Evolutionary conservation across 495 filamentous ascomycete genomes (phyloP), one percentile per base, ranked within the genome.

Genomic region (Penicillium longicatenatum): DNA sequence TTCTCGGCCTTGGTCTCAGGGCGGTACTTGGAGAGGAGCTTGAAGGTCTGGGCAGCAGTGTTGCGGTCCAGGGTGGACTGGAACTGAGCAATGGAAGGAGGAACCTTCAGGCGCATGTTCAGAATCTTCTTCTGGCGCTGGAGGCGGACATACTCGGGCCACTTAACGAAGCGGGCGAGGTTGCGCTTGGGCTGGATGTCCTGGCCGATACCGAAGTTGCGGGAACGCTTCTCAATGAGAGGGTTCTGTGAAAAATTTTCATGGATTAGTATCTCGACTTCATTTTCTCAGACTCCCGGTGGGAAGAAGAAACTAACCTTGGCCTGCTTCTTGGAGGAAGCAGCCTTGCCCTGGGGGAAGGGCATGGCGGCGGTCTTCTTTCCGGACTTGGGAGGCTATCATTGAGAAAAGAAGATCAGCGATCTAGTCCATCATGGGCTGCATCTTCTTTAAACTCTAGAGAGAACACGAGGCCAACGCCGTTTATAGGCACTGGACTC

Each of bases 341-440:
- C 90, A 80, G 94, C 91, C 87, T 90, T 95, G 57, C 84, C 84
- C 80, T 92, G 89, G 64, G 93, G 92, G 88, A 96, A 97, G 68
- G 95, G 95, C 80, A 94, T 90, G 71, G 94, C 84, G 61, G 95
- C 93, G 80, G 89, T 83, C 82, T 93, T 96, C 88, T 94, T 97
- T 83, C 91, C 91, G 79, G 88, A 78, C 84, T 93, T 97, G 67
- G 90, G 89, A 89, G 95, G 92, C 95, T 98, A 82, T 97, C 95
- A 98, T 98, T 93, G 94, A 98, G 95, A 88, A 92, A 87, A 93
- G 88, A 92, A 93, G 86, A 92, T 96, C 89, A 95, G 90, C 87
- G 54, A 84, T 85, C 79, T 80, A 75, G 82, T 87, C 82, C 88
- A 89, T 89, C 80, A 86, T 82, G 73, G 83, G 81, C 78, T 78